Percentiles rank a stretch among this genome's conserved stretches.
phyloP scores from a whole-genome alignment of 2,329 filamentous ascomycete genomes.

The Ceratocystis lukuohia region DNA sequence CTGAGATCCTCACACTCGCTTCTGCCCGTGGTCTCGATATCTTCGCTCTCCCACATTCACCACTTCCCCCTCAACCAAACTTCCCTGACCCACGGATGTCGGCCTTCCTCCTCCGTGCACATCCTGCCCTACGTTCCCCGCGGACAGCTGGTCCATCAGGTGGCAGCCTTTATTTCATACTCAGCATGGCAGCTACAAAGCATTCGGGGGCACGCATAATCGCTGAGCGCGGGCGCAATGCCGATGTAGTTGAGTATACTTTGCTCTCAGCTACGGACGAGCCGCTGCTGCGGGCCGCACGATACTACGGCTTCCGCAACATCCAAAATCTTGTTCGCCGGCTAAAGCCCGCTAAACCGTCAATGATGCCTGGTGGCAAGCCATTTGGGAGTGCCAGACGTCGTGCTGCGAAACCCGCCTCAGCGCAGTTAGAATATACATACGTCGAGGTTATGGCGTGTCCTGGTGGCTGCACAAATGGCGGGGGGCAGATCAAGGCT shows the following conservation, averaged over 20 bases:
- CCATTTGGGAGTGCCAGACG: slow-evolving; percentile 43
- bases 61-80: slow-evolving; percentile 31
- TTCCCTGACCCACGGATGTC: slow-evolving; percentile 65
- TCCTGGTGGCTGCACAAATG: slow-evolving; percentile 96
- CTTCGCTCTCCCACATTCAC: slow-evolving; percentile 39
- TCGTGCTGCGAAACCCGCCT: slow-evolving; percentile 24
- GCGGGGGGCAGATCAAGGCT: slow-evolving; percentile 86
- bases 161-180: slow-evolving; percentile 75
- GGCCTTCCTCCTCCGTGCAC: slow-evolving; percentile 56
- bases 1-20: slow-evolving; percentile 82
- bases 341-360: slow-evolving; percentile 65
- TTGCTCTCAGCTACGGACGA: slow-evolving; percentile 42
- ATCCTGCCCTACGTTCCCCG: slow-evolving; percentile 28
- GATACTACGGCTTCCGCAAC: slow-evolving; percentile 95
- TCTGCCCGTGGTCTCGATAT: slow-evolving; percentile 68
- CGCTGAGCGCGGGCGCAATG: slow-evolving; percentile 65
- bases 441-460: slow-evolving; percentile 99
- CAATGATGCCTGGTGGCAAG: slow-evolving; percentile 65
- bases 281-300: slow-evolving; percentile 61
- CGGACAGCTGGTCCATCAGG: slow-evolving; percentile 75
- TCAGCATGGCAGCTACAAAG: slow-evolving; percentile 57
- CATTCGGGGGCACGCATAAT: slow-evolving; percentile 61
- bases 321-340: slow-evolving; percentile 95
- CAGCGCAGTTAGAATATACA: slow-evolving; percentile 52
- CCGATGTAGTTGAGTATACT: slow-evolving; percentile 77